Evolutionary conservation across 805 yeast species (phyloP).

Genomic region (Suhomyces tanzawaensis): DNA sequence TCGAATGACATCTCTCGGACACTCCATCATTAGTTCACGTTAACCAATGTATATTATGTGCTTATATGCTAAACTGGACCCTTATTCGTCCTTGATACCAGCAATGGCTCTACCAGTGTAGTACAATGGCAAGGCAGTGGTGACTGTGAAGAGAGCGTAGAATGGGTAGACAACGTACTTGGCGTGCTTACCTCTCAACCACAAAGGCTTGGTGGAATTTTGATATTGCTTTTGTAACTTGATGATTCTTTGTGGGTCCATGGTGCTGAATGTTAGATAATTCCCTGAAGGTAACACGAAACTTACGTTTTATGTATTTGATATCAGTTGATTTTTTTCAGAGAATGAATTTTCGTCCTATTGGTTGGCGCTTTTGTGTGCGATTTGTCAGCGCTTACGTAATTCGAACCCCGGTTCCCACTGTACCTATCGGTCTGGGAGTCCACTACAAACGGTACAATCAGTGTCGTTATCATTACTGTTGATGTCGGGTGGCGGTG

Average conservation of each 20-base stretch:
- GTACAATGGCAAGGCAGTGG: constrained; percentile 63
- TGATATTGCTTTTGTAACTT: constrained; percentile 45
- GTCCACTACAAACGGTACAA: no score
- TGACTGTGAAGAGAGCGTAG: constrained; percentile 67
- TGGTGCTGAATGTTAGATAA: constrained; percentile 12
- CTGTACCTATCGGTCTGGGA: no score
- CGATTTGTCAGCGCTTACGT: constrained; percentile 1
- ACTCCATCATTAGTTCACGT: no score
- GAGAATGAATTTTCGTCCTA: constrained; percentile 7
- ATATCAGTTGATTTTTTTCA: constrained; percentile 13
- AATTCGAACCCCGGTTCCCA: no score
- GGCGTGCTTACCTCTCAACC: constrained; percentile 49
- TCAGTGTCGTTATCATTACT: no score
- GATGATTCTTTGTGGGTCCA: constrained; percentile 49
- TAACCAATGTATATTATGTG: background rate
- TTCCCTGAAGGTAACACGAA: background rate
- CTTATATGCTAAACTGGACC: background rate
- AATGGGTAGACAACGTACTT: constrained; percentile 74
- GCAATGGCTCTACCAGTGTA: constrained; percentile 69
- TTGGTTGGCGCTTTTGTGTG: constrained; percentile 9
- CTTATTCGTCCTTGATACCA: constrained; percentile 55
- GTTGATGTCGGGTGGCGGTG: no score
- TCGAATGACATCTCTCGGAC: no score
- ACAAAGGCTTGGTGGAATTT: constrained; percentile 39
- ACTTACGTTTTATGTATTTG: background rate